Conservation (phyloP, 257 asterid species). For the Capsicum chinense region DNA sequence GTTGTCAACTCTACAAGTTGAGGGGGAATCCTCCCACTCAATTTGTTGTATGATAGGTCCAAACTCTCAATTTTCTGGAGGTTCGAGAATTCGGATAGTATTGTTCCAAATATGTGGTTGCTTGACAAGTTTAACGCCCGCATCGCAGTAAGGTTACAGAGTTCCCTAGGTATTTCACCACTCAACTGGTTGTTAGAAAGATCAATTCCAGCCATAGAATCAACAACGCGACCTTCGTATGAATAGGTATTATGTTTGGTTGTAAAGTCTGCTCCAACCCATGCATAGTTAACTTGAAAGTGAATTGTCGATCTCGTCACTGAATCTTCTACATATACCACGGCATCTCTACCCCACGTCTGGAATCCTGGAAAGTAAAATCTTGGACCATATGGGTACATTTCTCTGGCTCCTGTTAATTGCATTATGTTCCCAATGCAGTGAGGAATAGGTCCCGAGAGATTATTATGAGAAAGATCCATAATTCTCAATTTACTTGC, state of each 20-base stretch:
- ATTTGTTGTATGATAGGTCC: slow-evolving; percentile 24
- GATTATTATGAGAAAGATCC: slow-evolving; percentile 21
- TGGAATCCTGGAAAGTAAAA: not conserved
- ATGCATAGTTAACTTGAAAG: not conserved
- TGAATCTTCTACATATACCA: not conserved
- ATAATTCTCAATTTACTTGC: not conserved
- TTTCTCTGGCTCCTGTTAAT: not conserved
- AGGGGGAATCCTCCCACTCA: not conserved
- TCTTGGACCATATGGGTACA: not conserved
- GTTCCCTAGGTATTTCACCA: slow-evolving; percentile 8
- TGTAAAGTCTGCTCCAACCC: not conserved
- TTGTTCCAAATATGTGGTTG: slow-evolving; percentile 11
- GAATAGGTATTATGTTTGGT: slow-evolving; percentile 6
- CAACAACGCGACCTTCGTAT: not conserved
- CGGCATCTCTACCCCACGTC: not conserved
- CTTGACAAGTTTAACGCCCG: slow-evolving; percentile 19
- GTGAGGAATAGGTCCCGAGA: not conserved
- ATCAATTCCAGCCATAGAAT: slow-evolving; percentile 7
- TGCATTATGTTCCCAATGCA: slow-evolving; percentile 6
- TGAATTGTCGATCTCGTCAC: not conserved
- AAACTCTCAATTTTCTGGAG: not conserved
- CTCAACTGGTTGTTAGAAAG: not conserved
- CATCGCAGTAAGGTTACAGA: not conserved
- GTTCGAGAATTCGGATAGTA: not conserved
- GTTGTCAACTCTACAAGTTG: not conserved